These are phyloP conservation scores for Porodaedalea pini DNA, from an alignment of 1,284 basidiomycete genomes.

Conservation along the genomic window DNA sequence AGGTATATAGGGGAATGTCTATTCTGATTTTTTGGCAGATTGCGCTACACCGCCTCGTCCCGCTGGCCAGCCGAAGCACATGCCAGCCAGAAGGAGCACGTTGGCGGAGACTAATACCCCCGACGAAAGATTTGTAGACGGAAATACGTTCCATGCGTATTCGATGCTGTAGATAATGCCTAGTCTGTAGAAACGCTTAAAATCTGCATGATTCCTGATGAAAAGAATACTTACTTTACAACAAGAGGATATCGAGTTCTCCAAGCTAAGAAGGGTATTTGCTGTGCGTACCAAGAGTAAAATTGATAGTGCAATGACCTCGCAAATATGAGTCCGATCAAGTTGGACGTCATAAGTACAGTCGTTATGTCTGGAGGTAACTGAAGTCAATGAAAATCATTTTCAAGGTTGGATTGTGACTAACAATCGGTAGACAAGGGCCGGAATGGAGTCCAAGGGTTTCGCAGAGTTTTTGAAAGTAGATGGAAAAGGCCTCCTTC, in stretches of 20 bases:
- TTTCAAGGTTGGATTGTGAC: constrained; percentile 24
- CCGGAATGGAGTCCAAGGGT: constrained; percentile 28
- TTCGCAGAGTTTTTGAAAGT: constrained; percentile 32
- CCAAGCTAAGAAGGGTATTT: constrained; percentile 84
- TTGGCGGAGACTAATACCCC: constrained; percentile 58
- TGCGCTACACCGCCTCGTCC: constrained; percentile 25
- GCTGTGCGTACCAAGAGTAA: constrained; percentile 96
- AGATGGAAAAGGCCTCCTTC: constrained; percentile 62
- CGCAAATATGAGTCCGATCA: constrained; percentile 89
- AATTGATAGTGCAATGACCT: constrained; percentile 99
- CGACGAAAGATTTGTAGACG: constrained; percentile 75
- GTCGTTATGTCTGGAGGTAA: constrained; percentile 66
- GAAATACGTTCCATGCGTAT: constrained; percentile 86
- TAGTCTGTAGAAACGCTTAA: constrained; percentile 44
- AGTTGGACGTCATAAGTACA: constrained; percentile 85
- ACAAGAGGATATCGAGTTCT: constrained; percentile 60
- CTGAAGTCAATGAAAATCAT: not conserved
- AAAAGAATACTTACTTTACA: constrained; percentile 51
- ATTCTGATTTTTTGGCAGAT: constrained; percentile 7
- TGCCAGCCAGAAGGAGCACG: constrained; percentile 53
- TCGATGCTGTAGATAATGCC: constrained; percentile 64
- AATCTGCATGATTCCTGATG: not conserved
- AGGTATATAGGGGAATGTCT: not conserved
- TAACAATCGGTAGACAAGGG: constrained; percentile 59
- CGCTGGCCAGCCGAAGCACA: constrained; percentile 56